phyloP scores from a whole-genome alignment of 2,329 filamentous ascomycete genomes.

The Colletotrichum sp. region DNA sequence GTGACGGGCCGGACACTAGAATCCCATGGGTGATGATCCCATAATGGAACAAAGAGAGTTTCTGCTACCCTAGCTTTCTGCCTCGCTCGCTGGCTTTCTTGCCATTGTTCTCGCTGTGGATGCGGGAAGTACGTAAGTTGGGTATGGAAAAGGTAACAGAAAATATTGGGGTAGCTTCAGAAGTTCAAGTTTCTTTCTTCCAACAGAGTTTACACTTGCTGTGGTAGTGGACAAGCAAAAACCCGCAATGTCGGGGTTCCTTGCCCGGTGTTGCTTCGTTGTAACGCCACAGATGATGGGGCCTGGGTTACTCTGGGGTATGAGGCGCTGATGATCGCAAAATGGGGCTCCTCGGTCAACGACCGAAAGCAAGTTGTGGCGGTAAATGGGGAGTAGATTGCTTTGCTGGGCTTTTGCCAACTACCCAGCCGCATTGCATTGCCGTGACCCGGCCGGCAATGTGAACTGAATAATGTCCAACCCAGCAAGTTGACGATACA shows the following conservation, averaged over 20 bases:
- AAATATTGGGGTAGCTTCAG: background rate
- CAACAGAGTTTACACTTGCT: background rate
- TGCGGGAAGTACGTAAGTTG: background rate
- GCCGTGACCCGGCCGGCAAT: background rate
- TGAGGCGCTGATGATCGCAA: constrained; percentile 2
- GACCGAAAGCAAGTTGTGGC: constrained; percentile 5
- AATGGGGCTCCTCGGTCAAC: constrained; percentile 12
- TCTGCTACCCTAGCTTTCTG: background rate
- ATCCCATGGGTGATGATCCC: constrained; percentile 1
- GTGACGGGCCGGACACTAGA: background rate
- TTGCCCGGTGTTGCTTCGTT: background rate
- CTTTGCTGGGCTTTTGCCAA: background rate
- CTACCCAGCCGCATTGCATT: background rate
- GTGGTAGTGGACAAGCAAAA: background rate
- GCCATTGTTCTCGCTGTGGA: background rate
- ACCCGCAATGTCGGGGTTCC: constrained; percentile 1
- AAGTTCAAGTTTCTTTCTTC: background rate
- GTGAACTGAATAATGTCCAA: background rate
- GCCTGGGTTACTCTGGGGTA: constrained; percentile 1
- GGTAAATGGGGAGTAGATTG: background rate
- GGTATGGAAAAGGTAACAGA: background rate
- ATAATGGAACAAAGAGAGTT: background rate
- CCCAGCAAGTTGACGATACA: background rate
- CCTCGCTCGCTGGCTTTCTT: background rate
- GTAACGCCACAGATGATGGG: constrained; percentile 11